Percentiles rank a stretch among this genome's conserved stretches.
These are phyloP conservation scores for Termitomyces sp. DNA, from an alignment of 768 basidiomycete genomes.

Conservation along the genomic window DNA sequence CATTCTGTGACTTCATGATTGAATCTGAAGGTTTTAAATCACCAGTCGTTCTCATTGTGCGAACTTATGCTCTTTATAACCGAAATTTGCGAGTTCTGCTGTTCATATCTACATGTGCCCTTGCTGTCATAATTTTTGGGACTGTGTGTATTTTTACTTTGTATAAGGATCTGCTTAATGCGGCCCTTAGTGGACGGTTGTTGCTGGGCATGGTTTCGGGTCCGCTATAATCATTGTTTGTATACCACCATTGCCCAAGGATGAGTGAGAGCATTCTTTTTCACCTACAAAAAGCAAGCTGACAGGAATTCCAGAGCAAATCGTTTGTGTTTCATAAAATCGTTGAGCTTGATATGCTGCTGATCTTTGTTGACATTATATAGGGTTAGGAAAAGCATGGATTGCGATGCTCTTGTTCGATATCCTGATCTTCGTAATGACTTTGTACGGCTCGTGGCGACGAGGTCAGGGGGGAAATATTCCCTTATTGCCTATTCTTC, in stretches of 20 bases:
- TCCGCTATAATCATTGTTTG: slow-evolving; percentile 12
- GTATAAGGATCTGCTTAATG: neutral
- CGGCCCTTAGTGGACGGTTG: slow-evolving; percentile 18
- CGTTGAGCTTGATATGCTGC: neutral
- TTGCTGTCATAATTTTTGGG: slow-evolving; percentile 24
- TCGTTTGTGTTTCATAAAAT: slow-evolving; percentile 8
- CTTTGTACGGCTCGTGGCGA: slow-evolving; percentile 29
- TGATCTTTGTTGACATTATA: neutral
- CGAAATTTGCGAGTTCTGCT: slow-evolving; percentile 23
- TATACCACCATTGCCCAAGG: slow-evolving; percentile 14
- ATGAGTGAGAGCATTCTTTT: slow-evolving; percentile 12
- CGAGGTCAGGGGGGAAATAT: slow-evolving; percentile 14
- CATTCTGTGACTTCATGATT: neutral
- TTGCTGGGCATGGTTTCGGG: slow-evolving; percentile 1
- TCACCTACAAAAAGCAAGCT: neutral
- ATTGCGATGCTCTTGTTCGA: slow-evolving; percentile 34
- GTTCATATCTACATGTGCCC: slow-evolving; percentile 19
- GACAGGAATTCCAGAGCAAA: slow-evolving; percentile 7
- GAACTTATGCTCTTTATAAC: slow-evolving; percentile 37
- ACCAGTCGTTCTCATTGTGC: slow-evolving; percentile 33
- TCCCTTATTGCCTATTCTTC: slow-evolving; percentile 25
- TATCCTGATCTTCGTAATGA: slow-evolving; percentile 34
- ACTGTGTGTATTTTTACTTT: neutral
- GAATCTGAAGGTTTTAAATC: neutral
- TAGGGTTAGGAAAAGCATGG: slow-evolving; percentile 34